These are phyloP conservation scores for Yamadazyma tumulicola DNA, from an alignment of 805 yeast species.

Conservation along the genomic window DNA sequence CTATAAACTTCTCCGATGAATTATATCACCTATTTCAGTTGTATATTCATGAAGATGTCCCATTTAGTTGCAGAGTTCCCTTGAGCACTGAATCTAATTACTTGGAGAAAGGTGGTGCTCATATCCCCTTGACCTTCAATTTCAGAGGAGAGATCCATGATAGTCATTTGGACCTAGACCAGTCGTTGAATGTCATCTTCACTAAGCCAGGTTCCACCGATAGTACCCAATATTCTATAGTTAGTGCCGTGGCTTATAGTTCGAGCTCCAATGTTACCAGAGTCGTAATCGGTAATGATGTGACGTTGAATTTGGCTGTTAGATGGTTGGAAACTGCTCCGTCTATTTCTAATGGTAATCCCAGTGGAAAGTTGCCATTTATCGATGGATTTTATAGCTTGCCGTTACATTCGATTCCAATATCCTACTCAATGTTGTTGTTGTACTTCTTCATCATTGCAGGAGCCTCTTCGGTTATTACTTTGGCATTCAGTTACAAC, in stretches of 20 bases:
- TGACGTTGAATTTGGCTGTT: slow-evolving; percentile 55
- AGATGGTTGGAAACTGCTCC: slow-evolving; percentile 46
- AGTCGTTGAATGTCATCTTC: slow-evolving; percentile 50
- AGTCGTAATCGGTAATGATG: slow-evolving; percentile 60
- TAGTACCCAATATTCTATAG: slow-evolving; percentile 34
- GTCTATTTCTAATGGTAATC: slow-evolving; percentile 6
- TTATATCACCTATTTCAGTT: slow-evolving; percentile 69
- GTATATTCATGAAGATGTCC: slow-evolving; percentile 74
- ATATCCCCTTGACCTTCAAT: slow-evolving; percentile 58
- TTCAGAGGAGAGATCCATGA: slow-evolving; percentile 66
- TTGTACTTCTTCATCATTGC: slow-evolving; percentile 21
- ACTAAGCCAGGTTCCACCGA: slow-evolving; percentile 30
- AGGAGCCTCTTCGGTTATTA: slow-evolving; percentile 19
- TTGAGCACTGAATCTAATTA: slow-evolving; percentile 41
- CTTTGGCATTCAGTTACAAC: slow-evolving; percentile 23
- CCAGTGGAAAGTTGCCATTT: slow-evolving; percentile 25
- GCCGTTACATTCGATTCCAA: slow-evolving; percentile 28
- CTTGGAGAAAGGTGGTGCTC: slow-evolving; percentile 42
- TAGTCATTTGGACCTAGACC: slow-evolving; percentile 66
- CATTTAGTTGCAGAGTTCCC: slow-evolving; percentile 66
- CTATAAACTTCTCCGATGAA: slow-evolving; percentile 60
- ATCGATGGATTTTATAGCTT: slow-evolving; percentile 39
- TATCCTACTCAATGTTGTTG: slow-evolving; percentile 20
- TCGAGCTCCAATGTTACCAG: slow-evolving; percentile 60
- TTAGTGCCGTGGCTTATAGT: slow-evolving; percentile 57